Evolutionary conservation across 2,329 filamentous ascomycete genomes (phyloP).

Genomic region (Mariannaea sp.): DNA sequence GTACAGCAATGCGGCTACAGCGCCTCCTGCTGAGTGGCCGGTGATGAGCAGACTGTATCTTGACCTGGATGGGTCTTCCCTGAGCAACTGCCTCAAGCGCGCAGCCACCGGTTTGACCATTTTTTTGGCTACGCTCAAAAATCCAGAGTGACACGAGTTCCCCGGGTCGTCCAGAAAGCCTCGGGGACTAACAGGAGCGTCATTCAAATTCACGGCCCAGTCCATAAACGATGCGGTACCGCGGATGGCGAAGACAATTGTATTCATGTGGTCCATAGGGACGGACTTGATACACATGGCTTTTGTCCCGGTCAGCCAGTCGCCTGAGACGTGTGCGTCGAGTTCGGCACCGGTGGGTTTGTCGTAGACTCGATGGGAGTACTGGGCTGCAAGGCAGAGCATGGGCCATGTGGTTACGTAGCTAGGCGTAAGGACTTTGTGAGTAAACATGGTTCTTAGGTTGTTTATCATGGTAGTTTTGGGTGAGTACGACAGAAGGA

Average conservation of each 20-base stretch:
- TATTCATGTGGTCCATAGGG: constrained; percentile 75
- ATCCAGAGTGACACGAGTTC: constrained; percentile 82
- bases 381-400: constrained; percentile 77
- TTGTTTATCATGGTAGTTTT: no score
- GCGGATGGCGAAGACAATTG: constrained; percentile 82
- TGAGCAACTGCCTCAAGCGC: constrained; percentile 69
- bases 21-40: constrained; percentile 84
- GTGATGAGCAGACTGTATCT: constrained; percentile 78
- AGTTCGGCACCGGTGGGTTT: constrained; percentile 65
- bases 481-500: neutral
- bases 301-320: constrained; percentile 77
- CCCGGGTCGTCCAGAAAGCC: constrained; percentile 77
- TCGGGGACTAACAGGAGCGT: constrained; percentile 65
- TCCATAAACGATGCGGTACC: constrained; percentile 82
- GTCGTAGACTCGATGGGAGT: constrained; percentile 75
- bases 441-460: constrained; percentile 5
- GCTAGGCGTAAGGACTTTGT: constrained; percentile 44
- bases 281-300: constrained; percentile 85
- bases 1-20: constrained; percentile 79
- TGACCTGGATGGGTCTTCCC: constrained; percentile 70
- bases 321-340: constrained; percentile 71
- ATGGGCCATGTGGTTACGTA: constrained; percentile 78
- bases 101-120: constrained; percentile 77
- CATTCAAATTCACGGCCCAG: constrained; percentile 83
- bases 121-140: constrained; percentile 73